Conservation (phyloP, 78 protist species). For the Emiliania huxleyi region DNA sequence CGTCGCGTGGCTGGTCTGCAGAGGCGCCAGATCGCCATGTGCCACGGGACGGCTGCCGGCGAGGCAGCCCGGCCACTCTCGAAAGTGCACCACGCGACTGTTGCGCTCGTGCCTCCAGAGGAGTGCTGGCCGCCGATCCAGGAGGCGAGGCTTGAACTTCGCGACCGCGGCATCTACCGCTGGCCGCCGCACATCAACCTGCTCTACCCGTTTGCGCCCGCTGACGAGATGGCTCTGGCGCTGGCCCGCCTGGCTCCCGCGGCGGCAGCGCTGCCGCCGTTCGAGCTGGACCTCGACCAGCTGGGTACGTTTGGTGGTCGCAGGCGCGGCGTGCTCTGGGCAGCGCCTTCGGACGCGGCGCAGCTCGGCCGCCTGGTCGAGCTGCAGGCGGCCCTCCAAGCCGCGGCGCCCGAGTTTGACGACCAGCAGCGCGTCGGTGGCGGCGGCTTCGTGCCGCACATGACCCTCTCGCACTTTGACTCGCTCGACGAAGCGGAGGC, state of each 20-base stretch:
- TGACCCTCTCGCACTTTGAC: conserved; percentile 2
- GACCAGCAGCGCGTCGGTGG: background rate
- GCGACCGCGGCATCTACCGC: conserved; percentile 10
- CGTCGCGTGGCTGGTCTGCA: too few species aligned
- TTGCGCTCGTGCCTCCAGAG: conserved; percentile 29
- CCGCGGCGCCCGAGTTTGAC: background rate
- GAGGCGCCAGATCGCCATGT: too few species aligned
- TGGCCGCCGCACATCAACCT: conserved; percentile 45
- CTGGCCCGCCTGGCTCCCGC: background rate
- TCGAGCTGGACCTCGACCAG: background rate
- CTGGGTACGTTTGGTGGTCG: background rate
- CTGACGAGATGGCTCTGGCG: background rate
- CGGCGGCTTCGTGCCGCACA: conserved; percentile 9
- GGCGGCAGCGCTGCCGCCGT: background rate
- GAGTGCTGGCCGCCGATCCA: background rate
- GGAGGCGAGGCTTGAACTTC: background rate
- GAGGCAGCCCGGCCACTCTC: too few species aligned
- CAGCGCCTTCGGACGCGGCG: background rate
- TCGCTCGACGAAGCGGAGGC: background rate
- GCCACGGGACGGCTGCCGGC: too few species aligned
- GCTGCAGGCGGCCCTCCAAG: background rate
- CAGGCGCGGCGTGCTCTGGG: background rate
- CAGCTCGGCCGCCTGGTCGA: background rate
- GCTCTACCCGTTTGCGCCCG: background rate
- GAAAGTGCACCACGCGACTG: background rate